Evolutionary conservation across 306 rosid species (phyloP), one percentile per base, ranked within the genome.

Genomic region (Trifolium fragiferum): DNA sequence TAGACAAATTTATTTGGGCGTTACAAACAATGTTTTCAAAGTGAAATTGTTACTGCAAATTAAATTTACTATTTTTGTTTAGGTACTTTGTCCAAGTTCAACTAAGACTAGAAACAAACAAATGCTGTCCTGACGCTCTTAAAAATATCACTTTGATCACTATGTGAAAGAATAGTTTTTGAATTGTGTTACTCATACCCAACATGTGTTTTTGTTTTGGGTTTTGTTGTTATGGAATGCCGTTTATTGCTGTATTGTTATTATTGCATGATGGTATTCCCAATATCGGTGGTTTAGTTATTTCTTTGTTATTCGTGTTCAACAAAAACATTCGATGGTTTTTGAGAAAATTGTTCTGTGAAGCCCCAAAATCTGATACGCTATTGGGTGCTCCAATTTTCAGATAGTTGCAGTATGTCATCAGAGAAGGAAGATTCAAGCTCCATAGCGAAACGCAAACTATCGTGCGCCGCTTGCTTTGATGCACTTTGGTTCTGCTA

Each of bases 401-500:
- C 37, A 44, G 38, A 50, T 37, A 60, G 66, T 65, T 33, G 40
- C 38, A 21, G 72, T 66, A n/a, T 86, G 92, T 77, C 89, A 2
- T 0, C 74, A 6, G 85, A 84, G 76, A 73, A 83, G 41, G 76
- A 74, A 74, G 49, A 14, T 37, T 47, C 80, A 10, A 49, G 53
- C 60, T 32, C 86, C 62, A 44, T 20, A 2, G 35, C 18, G 9
- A 75, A 23, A 20, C 81, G 80, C 70, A 71, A 79, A 72, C 74
- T 89, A 15, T 84, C 91, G 3, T 89, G 94, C 82, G 0, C 91
- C 23, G 57, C 85, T 44, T 64, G 70, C 83, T 93, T 93, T 65
- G 90, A 93, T 59, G 88, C 96, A 63, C 88, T 93, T 58, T 86
- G 90, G 92, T 93, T 93, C 86, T 93, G 98, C 85, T 93, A 93